phyloP scores from a whole-genome alignment of 164 flowering plant genomes.

The Houttuynia cordata region DNA sequence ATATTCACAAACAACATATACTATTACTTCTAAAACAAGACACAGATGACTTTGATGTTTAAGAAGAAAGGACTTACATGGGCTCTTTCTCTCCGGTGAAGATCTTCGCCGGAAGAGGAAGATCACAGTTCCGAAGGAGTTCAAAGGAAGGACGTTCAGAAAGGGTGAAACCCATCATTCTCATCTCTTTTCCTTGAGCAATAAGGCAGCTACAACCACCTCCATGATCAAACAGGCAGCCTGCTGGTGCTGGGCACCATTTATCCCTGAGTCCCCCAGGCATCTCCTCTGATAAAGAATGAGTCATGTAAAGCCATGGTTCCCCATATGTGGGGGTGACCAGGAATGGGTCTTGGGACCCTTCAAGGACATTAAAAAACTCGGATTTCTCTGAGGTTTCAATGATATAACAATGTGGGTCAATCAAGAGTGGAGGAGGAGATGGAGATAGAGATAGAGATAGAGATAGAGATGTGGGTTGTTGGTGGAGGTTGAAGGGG shows the following conservation, averaged over 20 bases:
- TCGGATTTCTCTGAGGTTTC: background rate
- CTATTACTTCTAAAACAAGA: background rate
- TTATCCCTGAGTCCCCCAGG: background rate
- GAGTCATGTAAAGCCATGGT: too few relatives aligned
- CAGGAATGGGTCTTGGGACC: too few relatives aligned
- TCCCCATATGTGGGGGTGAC: too few relatives aligned
- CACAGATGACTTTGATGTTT: too few relatives aligned
- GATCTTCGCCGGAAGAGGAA: constrained; percentile 9
- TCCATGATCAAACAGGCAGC: background rate
- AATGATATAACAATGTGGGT: too few relatives aligned
- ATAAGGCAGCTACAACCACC: constrained; percentile 1
- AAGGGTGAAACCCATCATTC: constrained; percentile 3
- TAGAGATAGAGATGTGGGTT: background rate
- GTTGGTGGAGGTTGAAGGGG: background rate
- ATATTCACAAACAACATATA: background rate
- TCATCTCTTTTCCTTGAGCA: constrained; percentile 2
- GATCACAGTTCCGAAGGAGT: constrained; percentile 11
- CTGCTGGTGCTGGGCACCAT: background rate
- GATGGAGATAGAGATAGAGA: too few relatives aligned
- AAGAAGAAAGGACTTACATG: constrained; percentile 2
- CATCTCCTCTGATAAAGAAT: background rate
- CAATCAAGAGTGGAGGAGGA: too few relatives aligned
- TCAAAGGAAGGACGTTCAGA: constrained; percentile 2
- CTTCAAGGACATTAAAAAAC: background rate
- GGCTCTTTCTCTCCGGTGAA: constrained; percentile 4